Evolutionary conservation across 495 filamentous ascomycete genomes (phyloP).

Genomic region (Hypoxylon trugodes): DNA sequence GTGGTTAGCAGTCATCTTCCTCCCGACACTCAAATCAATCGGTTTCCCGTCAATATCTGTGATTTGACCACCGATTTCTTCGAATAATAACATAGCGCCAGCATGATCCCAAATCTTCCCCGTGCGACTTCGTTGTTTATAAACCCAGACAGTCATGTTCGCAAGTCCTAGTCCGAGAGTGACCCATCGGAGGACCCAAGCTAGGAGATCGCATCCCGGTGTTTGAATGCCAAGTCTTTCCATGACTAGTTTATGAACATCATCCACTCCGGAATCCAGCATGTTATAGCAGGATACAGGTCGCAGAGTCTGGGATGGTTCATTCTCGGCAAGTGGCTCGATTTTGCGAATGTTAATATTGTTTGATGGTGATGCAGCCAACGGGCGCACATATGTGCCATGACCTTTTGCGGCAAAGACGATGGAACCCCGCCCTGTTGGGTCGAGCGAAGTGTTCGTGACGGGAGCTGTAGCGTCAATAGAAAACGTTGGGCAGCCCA

Average conservation of each 20-base stretch:
- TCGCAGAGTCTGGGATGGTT: slow-evolving; percentile 43
- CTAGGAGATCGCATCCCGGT: slow-evolving; percentile 65
- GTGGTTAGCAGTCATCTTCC: slow-evolving; percentile 53
- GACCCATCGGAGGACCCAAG: slow-evolving; percentile 71
- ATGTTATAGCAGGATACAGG: slow-evolving; percentile 51
- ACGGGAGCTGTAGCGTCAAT: slow-evolving; percentile 46
- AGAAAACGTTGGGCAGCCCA: slow-evolving; percentile 66
- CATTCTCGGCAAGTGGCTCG: slow-evolving; percentile 37
- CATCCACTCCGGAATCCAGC: slow-evolving; percentile 52
- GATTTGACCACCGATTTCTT: slow-evolving; percentile 70
- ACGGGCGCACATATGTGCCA: slow-evolving; percentile 62
- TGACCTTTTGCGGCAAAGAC: slow-evolving; percentile 64
- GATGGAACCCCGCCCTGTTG: slow-evolving; percentile 64
- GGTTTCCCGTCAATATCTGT: slow-evolving; percentile 66
- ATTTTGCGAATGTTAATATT: slow-evolving; percentile 32
- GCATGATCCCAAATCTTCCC: slow-evolving; percentile 80
- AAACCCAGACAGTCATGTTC: slow-evolving; percentile 70
- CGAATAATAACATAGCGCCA: slow-evolving; percentile 71
- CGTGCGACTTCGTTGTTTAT: slow-evolving; percentile 56
- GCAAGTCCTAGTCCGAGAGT: slow-evolving; percentile 66
- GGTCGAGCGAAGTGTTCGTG: slow-evolving; percentile 54
- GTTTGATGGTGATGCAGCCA: slow-evolving; percentile 35
- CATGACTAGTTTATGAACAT: slow-evolving; percentile 58
- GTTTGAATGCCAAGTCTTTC: slow-evolving; percentile 55
- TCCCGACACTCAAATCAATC: slow-evolving; percentile 51